Percentiles rank a stretch among this genome's conserved stretches.
Conservation (phyloP, 306 rosid genomes). For the Pyrus bretschneideri region DNA sequence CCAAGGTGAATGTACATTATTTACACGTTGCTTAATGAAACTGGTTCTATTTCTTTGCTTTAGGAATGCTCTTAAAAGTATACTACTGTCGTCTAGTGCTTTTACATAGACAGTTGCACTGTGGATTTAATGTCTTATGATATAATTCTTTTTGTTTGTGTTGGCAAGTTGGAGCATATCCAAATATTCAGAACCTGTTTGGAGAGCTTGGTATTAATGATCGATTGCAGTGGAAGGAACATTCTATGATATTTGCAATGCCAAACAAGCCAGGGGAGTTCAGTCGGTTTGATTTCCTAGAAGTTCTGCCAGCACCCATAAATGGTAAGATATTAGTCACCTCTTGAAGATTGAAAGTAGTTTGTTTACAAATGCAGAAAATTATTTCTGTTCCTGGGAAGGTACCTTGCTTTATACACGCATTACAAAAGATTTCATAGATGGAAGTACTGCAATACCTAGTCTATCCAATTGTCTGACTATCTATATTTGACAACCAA, state of each 20-base stretch:
- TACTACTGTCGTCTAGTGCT: neutral
- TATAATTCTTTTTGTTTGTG: slow-evolving; percentile 7
- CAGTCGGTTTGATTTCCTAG: slow-evolving; percentile 91
- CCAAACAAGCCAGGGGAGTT: slow-evolving; percentile 94
- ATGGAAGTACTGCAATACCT: neutral
- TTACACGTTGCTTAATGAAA: neutral
- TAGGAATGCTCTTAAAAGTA: slow-evolving; percentile 5
- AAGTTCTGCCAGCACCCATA: slow-evolving; percentile 76
- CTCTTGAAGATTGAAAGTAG: neutral
- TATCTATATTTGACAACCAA: neutral
- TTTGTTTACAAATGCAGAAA: slow-evolving; percentile 12
- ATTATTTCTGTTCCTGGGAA: neutral
- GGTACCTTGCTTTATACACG: neutral
- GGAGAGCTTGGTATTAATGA: slow-evolving; percentile 94
- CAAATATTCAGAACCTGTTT: slow-evolving; percentile 85
- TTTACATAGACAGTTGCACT: neutral
- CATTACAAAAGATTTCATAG: neutral
- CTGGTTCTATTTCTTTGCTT: neutral
- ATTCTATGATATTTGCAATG: slow-evolving; percentile 97
- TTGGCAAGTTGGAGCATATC: slow-evolving; percentile 89
- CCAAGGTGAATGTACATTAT: neutral
- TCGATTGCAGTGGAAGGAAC: slow-evolving; percentile 98
- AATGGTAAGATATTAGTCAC: slow-evolving; percentile 50
- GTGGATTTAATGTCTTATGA: neutral
- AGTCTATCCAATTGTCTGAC: neutral